phyloP scores from a whole-genome alignment of 2,329 filamentous ascomycete genomes.

The Curvularia eragrostidis region DNA sequence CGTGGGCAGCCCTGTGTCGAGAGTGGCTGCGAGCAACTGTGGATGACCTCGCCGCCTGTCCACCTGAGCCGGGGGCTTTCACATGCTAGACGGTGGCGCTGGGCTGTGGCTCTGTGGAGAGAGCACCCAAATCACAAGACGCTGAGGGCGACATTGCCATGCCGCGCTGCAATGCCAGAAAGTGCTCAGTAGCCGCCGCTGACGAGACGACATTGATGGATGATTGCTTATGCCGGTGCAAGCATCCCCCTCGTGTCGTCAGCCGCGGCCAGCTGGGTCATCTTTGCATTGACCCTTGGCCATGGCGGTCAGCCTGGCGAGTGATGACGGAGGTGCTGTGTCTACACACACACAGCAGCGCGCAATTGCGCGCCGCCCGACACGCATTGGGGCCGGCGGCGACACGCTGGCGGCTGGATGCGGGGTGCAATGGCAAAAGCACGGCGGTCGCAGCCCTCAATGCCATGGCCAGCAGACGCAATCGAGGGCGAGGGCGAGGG shows the following conservation, averaged over 20 bases:
- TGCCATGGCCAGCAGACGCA: conserved; percentile 19
- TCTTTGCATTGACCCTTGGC: conserved; percentile 28
- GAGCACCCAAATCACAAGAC: conserved; percentile 42
- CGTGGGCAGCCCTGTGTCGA: conserved; percentile 34
- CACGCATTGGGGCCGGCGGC: conserved; percentile 25
- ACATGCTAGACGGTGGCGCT: conserved; percentile 41
- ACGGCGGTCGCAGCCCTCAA: conserved; percentile 18
- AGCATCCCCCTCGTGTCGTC: conserved; percentile 10
- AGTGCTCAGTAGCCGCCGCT: conserved; percentile 29
- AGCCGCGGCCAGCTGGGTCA: conserved; percentile 12
- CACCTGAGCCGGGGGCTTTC: conserved; percentile 38
- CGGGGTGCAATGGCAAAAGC: conserved; percentile 32
- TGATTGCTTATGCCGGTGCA: neutral
- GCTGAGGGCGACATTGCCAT: conserved; percentile 7
- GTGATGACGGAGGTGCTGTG: no score
- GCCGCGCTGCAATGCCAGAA: conserved; percentile 25
- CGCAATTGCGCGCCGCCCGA: conserved; percentile 15
- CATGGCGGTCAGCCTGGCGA: conserved; percentile 29
- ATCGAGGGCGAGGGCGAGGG: no score
- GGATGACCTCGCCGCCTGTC: conserved; percentile 29
- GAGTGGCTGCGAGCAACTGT: conserved; percentile 14
- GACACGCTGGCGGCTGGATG: conserved; percentile 27
- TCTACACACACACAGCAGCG: conserved; percentile 14
- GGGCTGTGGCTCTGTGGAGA: conserved; percentile 10
- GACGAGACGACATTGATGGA: conserved; percentile 4